Base-by-base conservation (phyloP, 495 filamentous ascomycete species). In the Penicillium odoratum region DNA sequence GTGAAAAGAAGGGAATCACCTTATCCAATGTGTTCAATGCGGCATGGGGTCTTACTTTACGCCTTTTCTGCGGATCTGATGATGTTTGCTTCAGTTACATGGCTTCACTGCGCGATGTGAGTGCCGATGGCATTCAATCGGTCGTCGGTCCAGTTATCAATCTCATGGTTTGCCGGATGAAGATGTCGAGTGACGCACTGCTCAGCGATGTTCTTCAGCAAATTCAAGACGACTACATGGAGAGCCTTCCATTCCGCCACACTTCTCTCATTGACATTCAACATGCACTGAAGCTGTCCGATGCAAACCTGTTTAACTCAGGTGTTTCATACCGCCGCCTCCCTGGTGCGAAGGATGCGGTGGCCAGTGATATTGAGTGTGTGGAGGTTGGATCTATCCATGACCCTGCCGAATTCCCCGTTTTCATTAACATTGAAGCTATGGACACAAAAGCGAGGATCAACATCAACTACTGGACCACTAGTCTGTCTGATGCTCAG, bases 381-480 rank as follows among this genome's bases (percentile, higher is more conserved):
- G 58, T 67, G 3, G 72, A 77, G 48, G 66, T 69, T 31, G 71
- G 70, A 7, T 62, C 73, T 2, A 78, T 82, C 31, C 75, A 84
- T 45, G 83, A 85, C 51, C 83, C 83, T 0, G 81, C 82, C 5
- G 82, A 85, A 64, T 82, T 82, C 58, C 72, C 74, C 7, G 62
- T 85, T 0, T 83, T 76, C 34, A 65, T 85, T 52, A 84, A 84
- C 56, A 74, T 85, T 26, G 83, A 84, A 55, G 72, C 77, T 0
- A 66, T 71, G 13, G 77, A 81, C 29, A 68, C 72, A 4, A 65
- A 70, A 4, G 79, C 75, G 8, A 63, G 65, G 0, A 79, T 85
- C 48, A 78, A 83, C 31, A 42, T 85, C 5, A 82, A 83, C 55
- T 83, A 83, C 65, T 85, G 83, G 83, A 83, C 81, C 0, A 77